Conservation (phyloP, 805 yeast species). For the Clavispora fructus region DNA sequence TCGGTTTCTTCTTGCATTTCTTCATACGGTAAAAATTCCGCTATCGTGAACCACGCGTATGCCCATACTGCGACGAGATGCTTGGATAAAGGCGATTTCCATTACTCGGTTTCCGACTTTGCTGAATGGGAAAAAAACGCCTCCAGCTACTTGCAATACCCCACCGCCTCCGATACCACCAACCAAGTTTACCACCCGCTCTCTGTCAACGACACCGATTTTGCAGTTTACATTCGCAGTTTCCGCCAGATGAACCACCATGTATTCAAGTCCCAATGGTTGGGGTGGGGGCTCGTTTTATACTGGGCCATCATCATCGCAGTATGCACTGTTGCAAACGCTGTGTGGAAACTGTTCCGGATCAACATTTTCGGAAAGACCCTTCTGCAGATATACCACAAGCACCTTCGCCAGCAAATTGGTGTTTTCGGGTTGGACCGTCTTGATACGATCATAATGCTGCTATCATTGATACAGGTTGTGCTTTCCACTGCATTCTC, state of each 20-base stretch:
- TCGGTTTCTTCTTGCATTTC: slow-evolving; percentile 14
- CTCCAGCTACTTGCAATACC: slow-evolving; percentile 8
- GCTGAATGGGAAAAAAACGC: slow-evolving; percentile 10
- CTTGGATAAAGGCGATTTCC: slow-evolving; percentile 9
- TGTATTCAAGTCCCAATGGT: slow-evolving; percentile 16
- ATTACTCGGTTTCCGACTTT: slow-evolving; percentile 7
- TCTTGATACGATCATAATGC: slow-evolving; percentile 7
- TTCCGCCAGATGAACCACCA: slow-evolving; percentile 16
- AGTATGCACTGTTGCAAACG: slow-evolving; percentile 7
- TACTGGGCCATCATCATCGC: slow-evolving; percentile 13
- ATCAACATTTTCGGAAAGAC: slow-evolving; percentile 7
- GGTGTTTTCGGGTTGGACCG: slow-evolving; percentile 6
- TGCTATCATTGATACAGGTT: slow-evolving; percentile 8
- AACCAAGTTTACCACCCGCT: slow-evolving; percentile 8
- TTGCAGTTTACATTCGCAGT: slow-evolving; percentile 6
- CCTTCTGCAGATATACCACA: slow-evolving; percentile 6
- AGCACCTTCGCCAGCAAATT: slow-evolving; percentile 6
- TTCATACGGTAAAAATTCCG: slow-evolving; percentile 7
- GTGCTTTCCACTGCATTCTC: slow-evolving; percentile 12
- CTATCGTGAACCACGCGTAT: slow-evolving; percentile 11
- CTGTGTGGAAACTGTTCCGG: slow-evolving; percentile 8
- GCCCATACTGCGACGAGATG: slow-evolving; percentile 12
- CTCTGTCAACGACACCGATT: slow-evolving; percentile 9
- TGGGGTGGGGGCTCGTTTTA: slow-evolving; percentile 15
- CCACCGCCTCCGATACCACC: slow-evolving; percentile 6